Base-by-base conservation (phyloP, 1,284 basidiomycete genomes). In the Ceratobasidium sp. region DNA sequence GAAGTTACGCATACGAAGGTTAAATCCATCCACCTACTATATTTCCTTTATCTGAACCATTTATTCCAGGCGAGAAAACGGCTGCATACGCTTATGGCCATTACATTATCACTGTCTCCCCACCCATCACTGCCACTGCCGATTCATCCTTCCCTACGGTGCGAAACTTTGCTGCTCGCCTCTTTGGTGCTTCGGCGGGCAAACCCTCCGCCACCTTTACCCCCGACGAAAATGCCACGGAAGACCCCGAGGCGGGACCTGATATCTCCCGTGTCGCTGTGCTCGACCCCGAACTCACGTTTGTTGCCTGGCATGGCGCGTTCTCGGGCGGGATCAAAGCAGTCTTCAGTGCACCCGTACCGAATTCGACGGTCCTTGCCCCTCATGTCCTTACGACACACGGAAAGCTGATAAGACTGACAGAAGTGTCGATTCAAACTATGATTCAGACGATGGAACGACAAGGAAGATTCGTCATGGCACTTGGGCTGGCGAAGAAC, bases 281-380 rank as follows among this genome's bases (percentile, higher is more conserved):
- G 0, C 94, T 99, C 79, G 97, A 99, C 82, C 89, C 94, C 33
- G 94, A 96, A 83, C 98, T 97, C 85, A 97, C 97, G 85, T 89
- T 97, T 66, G 89, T 98, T 6, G 93, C 93, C 3, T 96, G 94
- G 82, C 90, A 91, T 0, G 92, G 91, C 7, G 89, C 92, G 3
- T 94, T 96, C 81, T 88, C 89, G 42, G 89, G 92, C 79, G 94
- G 95, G 13, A 91, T 97, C 8, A 86, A 92, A 65, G 91, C 93
- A 39, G 87, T 97, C 0, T 88, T 97, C 75, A 92, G 90, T 26
- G 71, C 71, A 13, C 47, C 71, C 10, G 45, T 64, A 6, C 60
- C 58, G 5, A 64, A 64, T 37, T 75, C 71, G 28, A 63, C 71
- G 1, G 49, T 58, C 10, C 71, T 63, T 28, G 71, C 71, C 11